Conservation (phyloP, 371 early-diverging fungal species). For the Batkoa obscura region DNA sequence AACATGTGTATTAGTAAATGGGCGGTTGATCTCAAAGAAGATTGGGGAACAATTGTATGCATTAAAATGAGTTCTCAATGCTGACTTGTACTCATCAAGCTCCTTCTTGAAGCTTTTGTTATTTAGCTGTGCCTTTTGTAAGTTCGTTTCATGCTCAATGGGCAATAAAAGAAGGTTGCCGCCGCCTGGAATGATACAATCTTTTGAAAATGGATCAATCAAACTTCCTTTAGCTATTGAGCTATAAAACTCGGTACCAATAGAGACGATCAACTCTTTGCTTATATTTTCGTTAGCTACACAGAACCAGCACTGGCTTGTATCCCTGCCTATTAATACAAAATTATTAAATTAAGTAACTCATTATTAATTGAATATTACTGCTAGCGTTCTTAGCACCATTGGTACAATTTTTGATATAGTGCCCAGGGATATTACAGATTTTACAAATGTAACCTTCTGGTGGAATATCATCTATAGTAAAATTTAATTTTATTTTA, state of each 20-base stretch:
- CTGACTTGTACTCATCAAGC: constrained; percentile 31
- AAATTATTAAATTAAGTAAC: not conserved
- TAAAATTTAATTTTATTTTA: too few species aligned
- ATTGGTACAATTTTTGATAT: constrained; percentile 34
- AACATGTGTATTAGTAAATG: constrained; percentile 25
- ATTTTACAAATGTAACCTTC: constrained; percentile 29
- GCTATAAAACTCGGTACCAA: constrained; percentile 48
- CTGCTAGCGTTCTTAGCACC: not conserved
- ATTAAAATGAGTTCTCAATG: constrained; percentile 21
- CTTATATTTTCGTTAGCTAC: constrained; percentile 54
- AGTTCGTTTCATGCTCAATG: constrained; percentile 39
- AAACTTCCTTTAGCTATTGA: constrained; percentile 60
- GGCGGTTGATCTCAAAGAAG: constrained; percentile 43
- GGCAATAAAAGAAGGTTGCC: constrained; percentile 58
- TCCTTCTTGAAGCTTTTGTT: constrained; percentile 23
- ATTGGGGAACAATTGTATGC: constrained; percentile 32
- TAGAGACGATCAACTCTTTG: constrained; percentile 56
- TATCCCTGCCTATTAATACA: constrained; percentile 2
- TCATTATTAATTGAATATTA: not conserved
- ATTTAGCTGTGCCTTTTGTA: constrained; percentile 22
- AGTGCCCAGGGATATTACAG: constrained; percentile 36
- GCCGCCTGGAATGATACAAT: constrained; percentile 24
- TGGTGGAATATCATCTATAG: too few species aligned
- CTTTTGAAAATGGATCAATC: constrained; percentile 13
- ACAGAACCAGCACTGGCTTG: constrained; percentile 67